These are phyloP conservation scores for Mrakia blollopis DNA, from an alignment of 768 basidiomycete species.

Conservation along the genomic window DNA sequence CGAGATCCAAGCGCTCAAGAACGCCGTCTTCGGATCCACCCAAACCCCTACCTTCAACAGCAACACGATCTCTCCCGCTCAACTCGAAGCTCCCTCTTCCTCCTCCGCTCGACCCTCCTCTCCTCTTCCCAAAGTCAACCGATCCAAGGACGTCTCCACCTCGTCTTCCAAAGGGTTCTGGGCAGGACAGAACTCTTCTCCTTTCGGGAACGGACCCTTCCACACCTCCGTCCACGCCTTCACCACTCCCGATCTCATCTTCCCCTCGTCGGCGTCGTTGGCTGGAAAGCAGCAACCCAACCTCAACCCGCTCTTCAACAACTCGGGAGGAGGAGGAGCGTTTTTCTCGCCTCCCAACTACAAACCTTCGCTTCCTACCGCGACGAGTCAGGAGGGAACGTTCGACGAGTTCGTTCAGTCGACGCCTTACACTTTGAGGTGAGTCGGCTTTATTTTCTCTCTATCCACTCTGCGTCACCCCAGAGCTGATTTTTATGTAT, in stretches of 20 bases:
- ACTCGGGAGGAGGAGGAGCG: not conserved
- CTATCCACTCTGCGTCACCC: conserved; percentile 60
- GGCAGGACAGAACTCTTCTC: not conserved
- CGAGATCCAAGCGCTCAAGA: conserved; percentile 47
- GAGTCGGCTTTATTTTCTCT: conserved; percentile 32
- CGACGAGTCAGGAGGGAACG: conserved; percentile 39
- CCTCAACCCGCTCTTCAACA: conserved; percentile 21
- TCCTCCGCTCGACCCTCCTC: conserved; percentile 63
- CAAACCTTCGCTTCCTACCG: conserved; percentile 61
- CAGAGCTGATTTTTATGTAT: conserved; percentile 72
- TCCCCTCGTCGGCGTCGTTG: not conserved
- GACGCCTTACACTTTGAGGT: conserved; percentile 42
- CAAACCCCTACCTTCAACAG: conserved; percentile 44
- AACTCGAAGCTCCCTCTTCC: conserved; percentile 37
- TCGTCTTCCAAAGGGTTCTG: not conserved
- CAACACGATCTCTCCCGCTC: conserved; percentile 39
- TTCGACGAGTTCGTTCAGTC: conserved; percentile 38
- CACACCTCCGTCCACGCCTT: not conserved
- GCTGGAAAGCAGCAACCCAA: conserved; percentile 15
- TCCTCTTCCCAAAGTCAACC: conserved; percentile 46
- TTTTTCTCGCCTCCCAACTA: conserved; percentile 12
- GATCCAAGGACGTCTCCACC: conserved; percentile 13
- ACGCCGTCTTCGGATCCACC: conserved; percentile 39
- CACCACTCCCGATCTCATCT: conserved; percentile 5
- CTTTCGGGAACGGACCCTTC: conserved; percentile 15